phyloP scores from a whole-genome alignment of 805 yeast species.

The Candida vartiovaarae region DNA sequence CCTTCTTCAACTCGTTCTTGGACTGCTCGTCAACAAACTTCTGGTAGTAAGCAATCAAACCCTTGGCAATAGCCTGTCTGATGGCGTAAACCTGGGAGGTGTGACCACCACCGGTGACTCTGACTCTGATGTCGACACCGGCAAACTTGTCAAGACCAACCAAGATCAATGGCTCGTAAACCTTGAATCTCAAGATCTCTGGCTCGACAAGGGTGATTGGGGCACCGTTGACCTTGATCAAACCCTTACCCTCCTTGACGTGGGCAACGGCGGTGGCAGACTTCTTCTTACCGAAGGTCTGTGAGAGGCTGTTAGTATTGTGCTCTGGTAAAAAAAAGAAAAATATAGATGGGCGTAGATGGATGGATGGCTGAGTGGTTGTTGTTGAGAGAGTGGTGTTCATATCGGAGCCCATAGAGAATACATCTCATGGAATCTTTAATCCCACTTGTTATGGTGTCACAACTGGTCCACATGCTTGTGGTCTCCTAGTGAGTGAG shows the following conservation, averaged over 20 bases:
- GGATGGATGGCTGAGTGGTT: neutral
- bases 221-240: constrained; percentile 97
- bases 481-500: no score
- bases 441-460: no score
- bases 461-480: no score
- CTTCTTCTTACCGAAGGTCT: constrained; percentile 99
- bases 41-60: constrained; percentile 99
- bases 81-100: constrained; percentile 99
- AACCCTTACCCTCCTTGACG: constrained; percentile 99
- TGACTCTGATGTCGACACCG: constrained; percentile 96
- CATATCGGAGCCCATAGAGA: no score
- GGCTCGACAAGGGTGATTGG: constrained; percentile 99
- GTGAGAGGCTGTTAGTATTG: constrained; percentile 25
- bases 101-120: constrained; percentile 99
- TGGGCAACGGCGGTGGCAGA: constrained; percentile 99
- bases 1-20: constrained; percentile 98
- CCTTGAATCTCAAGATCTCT: constrained; percentile 98
- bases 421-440: no score
- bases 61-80: constrained; percentile 99
- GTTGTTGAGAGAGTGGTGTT: neutral
- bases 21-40: constrained; percentile 99
- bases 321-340: neutral
- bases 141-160: constrained; percentile 99
- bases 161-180: constrained; percentile 97
- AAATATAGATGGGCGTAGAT: neutral